phyloP scores from a whole-genome alignment of 2,329 filamentous ascomycete genomes.

The Colletotrichum limetticola region DNA sequence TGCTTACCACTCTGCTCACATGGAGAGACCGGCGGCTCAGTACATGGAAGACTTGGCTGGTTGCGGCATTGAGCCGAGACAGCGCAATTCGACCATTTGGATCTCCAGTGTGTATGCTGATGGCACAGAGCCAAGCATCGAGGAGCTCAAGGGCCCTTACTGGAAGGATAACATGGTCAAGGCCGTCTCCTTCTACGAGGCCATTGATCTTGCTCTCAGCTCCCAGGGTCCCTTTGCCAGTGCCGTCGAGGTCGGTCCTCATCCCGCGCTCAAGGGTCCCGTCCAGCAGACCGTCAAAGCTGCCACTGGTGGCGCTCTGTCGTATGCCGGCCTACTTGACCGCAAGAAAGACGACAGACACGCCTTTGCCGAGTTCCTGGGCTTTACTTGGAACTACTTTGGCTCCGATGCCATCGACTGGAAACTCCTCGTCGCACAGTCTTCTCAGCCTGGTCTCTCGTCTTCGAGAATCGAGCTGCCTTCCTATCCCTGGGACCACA shows the following conservation, averaged over 20 bases:
- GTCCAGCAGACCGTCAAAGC: constrained; percentile 54
- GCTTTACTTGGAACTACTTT: constrained; percentile 46
- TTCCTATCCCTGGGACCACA: constrained; percentile 50
- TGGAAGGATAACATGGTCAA: constrained; percentile 45
- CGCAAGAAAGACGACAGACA: constrained; percentile 43
- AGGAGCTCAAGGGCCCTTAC: constrained; percentile 48
- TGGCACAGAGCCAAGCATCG: constrained; percentile 34
- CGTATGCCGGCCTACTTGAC: constrained; percentile 46
- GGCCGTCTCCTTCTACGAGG: constrained; percentile 43
- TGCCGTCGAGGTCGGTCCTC: constrained; percentile 48
- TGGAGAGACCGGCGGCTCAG: constrained; percentile 47
- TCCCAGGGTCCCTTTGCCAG: constrained; percentile 28
- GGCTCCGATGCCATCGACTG: constrained; percentile 38
- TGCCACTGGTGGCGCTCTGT: constrained; percentile 44
- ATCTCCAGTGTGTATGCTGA: constrained; percentile 51
- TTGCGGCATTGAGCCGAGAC: constrained; percentile 41
- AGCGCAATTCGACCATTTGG: constrained; percentile 45
- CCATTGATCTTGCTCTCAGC: constrained; percentile 34
- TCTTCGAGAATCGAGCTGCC: constrained; percentile 44
- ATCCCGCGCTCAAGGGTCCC: constrained; percentile 54
- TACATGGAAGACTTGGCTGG: constrained; percentile 46
- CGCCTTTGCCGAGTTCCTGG: constrained; percentile 46
- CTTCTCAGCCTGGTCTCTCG: constrained; percentile 36
- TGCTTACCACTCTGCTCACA: constrained; percentile 62
- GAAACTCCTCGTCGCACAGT: constrained; percentile 38